Base-by-base conservation (phyloP, 1,139 yeast species). In the Kodamaea ohmeri region DNA sequence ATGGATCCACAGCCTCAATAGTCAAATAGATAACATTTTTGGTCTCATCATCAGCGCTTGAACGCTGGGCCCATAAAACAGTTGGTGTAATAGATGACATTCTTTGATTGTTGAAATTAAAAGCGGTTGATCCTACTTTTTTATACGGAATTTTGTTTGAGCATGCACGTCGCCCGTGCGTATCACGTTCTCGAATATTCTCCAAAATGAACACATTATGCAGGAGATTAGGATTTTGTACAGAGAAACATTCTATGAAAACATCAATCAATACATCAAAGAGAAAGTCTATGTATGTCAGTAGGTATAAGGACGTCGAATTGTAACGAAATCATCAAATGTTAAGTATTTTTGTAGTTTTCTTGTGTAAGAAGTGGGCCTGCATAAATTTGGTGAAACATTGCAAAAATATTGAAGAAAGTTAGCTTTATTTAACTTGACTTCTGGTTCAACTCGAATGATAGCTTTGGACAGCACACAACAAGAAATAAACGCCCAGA, bases 31-130 rank as follows among this genome's bases (percentile, higher is more conserved):
- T 55, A 30, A 88, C 58, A 61, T 92, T 92, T 64, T 86, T 89
- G 30, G 78, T 70, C 12, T 77, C 76, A 27, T 82, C 95, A 5
- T 71, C 65, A 15, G 73, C 82, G 56, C 73, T 80, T 37, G 96
- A 88, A 65, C 98, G 86, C 69, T 92, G 98, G 16, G 98, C 97
- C 98, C 98, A 92, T 58, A 77, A 71, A 36, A 88, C 94, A 11
- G 51, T 51, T 17, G 62, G 62, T 27, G 58, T 52, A 18, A 34
- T 32, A 26, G 32, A 14, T 7, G 40, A 31, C 43, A 37, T 40
- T 15, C 16, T 22, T 16, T 17, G 17, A 7, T 24, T 28, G 18
- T 8, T 27, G 4, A 4, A 6, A 7, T 5, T n/a, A 3, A 20
- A 25, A 4, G 29, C 18, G 29, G 27, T 20, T 25, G 12, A 5